Evolutionary conservation across 2,329 filamentous ascomycete genomes (phyloP), one percentile per base, ranked within the genome.

Genomic region (Mycogone perniciosa): DNA sequence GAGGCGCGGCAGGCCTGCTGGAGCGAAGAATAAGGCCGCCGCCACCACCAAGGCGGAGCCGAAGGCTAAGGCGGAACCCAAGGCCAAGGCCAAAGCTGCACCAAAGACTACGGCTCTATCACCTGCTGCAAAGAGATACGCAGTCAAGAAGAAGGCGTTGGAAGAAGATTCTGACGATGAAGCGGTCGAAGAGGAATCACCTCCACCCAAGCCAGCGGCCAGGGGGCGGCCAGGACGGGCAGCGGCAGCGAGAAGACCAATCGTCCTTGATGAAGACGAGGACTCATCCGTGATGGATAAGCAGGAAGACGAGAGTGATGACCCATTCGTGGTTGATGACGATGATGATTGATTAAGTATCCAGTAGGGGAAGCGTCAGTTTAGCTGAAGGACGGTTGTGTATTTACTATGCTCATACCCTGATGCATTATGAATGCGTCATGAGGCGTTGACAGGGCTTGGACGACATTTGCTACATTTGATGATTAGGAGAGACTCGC

Each of bases 111-210:
- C 67, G 3, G 67, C 73, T 1, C 70, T 85, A 10, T 86, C 83
- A 4, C 85, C 85, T 3, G 84, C 85, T 5, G 84, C 85, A 3
- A 90, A 90, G 60, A 77, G 80, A 2, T 81, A 81, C 56, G 76
- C 78, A 5, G 72, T 75, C n/a, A 78, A 75, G 59, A 72, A 78
- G 60, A 67, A 68, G 57, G 65, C 57, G 10, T 52, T 62, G 6
- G 67, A 69, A 4, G 70, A 73, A 34, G 73, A 76, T 34, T 66
- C 62, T 7, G 44, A 44, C 11, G 74, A 75, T 1, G 70, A 67
- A 13, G 58, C 67, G 59, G 66, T 63, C 3, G 70, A 69, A 64
- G 73, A 43, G 6, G 31, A 38, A 4, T 74, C 72, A 8, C 69
- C 72, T 1, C 65, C 71, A 41, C 67, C 72, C 2, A 67, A 67